A percentile compares a stretch with the other conserved stretches of the same genome.
Conservation (phyloP, 106 monocot species). For the Acorus calamus region DNA sequence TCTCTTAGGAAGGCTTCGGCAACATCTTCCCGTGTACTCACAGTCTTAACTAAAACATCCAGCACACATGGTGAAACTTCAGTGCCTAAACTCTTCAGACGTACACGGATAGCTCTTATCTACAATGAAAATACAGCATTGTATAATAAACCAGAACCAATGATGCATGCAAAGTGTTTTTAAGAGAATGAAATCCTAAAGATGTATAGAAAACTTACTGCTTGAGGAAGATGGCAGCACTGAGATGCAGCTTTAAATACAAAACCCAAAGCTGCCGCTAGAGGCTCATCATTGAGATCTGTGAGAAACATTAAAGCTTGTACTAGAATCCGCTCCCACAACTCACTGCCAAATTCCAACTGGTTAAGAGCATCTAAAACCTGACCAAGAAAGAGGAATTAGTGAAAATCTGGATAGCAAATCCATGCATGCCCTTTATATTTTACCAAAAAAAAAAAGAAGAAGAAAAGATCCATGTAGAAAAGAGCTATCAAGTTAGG, state of each 20-base stretch:
- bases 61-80: conserved; percentile 66
- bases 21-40: conserved; percentile 46
- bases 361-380: conserved; percentile 70
- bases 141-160: not conserved
- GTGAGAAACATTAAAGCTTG: conserved; percentile 55
- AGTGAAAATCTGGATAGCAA: not conserved
- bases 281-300: conserved; percentile 68
- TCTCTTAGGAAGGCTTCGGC: conserved; percentile 68
- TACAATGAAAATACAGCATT: conserved; percentile 6
- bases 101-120: conserved; percentile 73
- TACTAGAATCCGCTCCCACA: conserved; percentile 60
- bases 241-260: conserved; percentile 74
- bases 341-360: conserved; percentile 65
- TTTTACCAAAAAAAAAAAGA: not conserved
- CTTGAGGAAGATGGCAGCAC: conserved; percentile 69
- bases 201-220: conserved; percentile 33
- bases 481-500: not conserved
- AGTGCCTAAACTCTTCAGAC: conserved; percentile 61
- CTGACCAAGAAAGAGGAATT: conserved; percentile 21
- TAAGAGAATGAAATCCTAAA: not conserved
- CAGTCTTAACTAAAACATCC: conserved; percentile 54
- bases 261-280: conserved; percentile 55
- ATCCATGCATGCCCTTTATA: not conserved
- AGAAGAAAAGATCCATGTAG: not conserved
- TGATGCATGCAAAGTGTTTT: not conserved